Evolutionary conservation across 2,329 filamentous ascomycete genomes (phyloP).

Genomic region (Epichloe amarillans): DNA sequence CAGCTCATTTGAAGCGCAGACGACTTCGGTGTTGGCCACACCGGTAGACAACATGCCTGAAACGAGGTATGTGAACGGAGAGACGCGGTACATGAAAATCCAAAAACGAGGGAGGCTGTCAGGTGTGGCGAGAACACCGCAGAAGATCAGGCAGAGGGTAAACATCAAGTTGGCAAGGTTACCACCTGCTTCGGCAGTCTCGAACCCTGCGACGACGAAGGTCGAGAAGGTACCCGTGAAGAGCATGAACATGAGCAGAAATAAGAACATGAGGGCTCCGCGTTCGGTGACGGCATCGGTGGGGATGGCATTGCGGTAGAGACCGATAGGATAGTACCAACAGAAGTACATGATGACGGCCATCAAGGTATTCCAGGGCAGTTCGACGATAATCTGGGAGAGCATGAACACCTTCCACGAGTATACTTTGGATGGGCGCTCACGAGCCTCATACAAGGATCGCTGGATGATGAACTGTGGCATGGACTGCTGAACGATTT

Average conservation of each 20-base stretch:
- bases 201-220: constrained; percentile 63
- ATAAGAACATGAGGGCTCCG: constrained; percentile 66
- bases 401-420: constrained; percentile 78
- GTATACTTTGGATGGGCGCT: constrained; percentile 74
- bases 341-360: constrained; percentile 63
- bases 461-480: constrained; percentile 75
- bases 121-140: constrained; percentile 56
- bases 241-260: constrained; percentile 61
- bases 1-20: constrained; percentile 57
- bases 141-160: constrained; percentile 61
- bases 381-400: constrained; percentile 68
- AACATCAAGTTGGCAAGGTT: constrained; percentile 68
- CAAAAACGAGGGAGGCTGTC: constrained; percentile 59
- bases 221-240: constrained; percentile 73
- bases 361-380: constrained; percentile 73
- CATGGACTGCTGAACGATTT: constrained; percentile 70
- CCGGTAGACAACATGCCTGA: constrained; percentile 57
- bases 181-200: constrained; percentile 60
- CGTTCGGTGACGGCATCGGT: constrained; percentile 52
- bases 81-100: constrained; percentile 69
- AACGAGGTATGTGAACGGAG: constrained; percentile 72
- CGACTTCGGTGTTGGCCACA: constrained; percentile 51
- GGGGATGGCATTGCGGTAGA: constrained; percentile 54
- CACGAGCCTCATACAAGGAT: constrained; percentile 70
- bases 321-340: constrained; percentile 79